A percentile compares a stretch with the other conserved stretches of the same genome.
Evolutionary conservation across 352 stramenopile species (phyloP).

Genomic region (Phytophthora meadii): DNA sequence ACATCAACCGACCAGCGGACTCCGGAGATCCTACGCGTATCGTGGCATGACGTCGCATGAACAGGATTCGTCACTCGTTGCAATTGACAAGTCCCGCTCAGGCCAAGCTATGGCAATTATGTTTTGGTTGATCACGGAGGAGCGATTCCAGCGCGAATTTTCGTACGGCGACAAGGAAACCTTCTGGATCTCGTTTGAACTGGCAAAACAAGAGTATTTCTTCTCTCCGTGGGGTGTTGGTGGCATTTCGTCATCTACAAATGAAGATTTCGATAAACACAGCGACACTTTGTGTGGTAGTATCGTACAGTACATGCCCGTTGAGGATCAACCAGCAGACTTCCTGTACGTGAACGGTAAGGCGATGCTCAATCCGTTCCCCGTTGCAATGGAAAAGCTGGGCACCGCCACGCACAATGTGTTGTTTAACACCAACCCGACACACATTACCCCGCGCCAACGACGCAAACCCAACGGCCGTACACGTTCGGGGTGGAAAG

Average conservation of each 20-base stretch:
- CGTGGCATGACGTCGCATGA: conserved; percentile 52
- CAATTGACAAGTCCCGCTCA: conserved; percentile 59
- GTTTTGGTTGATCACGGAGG: conserved; percentile 64
- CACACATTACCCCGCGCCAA: conserved; percentile 59
- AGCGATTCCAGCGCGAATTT: conserved; percentile 57
- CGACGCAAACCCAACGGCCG: conserved; percentile 26
- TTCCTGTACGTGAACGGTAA: conserved; percentile 71
- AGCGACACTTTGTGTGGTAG: conserved; percentile 65
- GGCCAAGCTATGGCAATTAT: conserved; percentile 57
- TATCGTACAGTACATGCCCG: conserved; percentile 68
- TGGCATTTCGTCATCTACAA: conserved; percentile 51
- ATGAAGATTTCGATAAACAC: conserved; percentile 56
- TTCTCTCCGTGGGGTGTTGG: conserved; percentile 71
- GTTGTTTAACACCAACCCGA: conserved; percentile 52
- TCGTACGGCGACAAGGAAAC: conserved; percentile 76
- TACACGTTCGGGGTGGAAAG: conserved; percentile 21
- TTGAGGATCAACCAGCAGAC: conserved; percentile 30
- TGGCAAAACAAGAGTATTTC: conserved; percentile 51
- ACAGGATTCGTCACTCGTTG: conserved; percentile 72
- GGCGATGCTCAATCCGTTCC: conserved; percentile 58
- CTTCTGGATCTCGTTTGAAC: conserved; percentile 76
- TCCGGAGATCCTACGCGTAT: conserved; percentile 53
- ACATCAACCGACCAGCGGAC: conserved; percentile 23
- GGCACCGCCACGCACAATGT: conserved; percentile 34
- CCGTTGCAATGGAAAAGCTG: conserved; percentile 40